Evolutionary conservation across 2,329 filamentous ascomycete species (phyloP).

Genomic region (Beauveria scarabaeidicola): DNA sequence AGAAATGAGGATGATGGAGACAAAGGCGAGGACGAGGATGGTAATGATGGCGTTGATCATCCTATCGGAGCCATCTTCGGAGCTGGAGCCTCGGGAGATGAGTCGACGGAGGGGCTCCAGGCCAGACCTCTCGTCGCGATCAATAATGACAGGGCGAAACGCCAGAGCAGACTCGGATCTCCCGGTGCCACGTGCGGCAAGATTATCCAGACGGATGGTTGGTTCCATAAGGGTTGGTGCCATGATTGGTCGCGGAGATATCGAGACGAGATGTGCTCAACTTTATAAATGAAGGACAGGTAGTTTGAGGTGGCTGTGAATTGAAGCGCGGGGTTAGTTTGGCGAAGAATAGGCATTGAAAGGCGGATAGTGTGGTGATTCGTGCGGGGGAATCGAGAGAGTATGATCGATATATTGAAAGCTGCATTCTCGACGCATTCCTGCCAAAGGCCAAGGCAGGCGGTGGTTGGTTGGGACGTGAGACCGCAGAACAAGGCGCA

Average conservation of each 20-base stretch:
- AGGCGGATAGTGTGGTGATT: background rate
- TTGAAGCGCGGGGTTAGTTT: background rate
- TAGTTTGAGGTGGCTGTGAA: constrained; percentile 13
- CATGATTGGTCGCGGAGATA: constrained; percentile 10
- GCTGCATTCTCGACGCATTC: constrained; percentile 7
- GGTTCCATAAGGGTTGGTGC: constrained; percentile 11
- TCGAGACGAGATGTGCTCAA: constrained; percentile 13
- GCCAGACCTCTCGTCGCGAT: constrained; percentile 8
- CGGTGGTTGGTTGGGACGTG: background rate
- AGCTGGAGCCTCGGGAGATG: constrained; percentile 18
- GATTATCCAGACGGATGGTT: background rate
- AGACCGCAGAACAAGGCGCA: background rate
- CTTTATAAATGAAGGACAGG: constrained; percentile 15
- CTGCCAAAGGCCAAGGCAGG: background rate
- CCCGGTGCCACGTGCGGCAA: background rate
- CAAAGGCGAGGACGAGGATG: constrained; percentile 68
- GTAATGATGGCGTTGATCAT: constrained; percentile 72
- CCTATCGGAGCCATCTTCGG: constrained; percentile 42
- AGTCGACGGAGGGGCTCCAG: constrained; percentile 10
- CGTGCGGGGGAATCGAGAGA: background rate
- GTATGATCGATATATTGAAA: constrained; percentile 2
- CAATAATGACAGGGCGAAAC: constrained; percentile 3
- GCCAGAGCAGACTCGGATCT: background rate
- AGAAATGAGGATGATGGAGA: constrained; percentile 59
- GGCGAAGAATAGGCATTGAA: background rate